Percentiles rank a stretch among this genome's conserved stretches.
Conservation (phyloP, 2,329 filamentous ascomycete genomes). For the Penicillium corylophilum region DNA sequence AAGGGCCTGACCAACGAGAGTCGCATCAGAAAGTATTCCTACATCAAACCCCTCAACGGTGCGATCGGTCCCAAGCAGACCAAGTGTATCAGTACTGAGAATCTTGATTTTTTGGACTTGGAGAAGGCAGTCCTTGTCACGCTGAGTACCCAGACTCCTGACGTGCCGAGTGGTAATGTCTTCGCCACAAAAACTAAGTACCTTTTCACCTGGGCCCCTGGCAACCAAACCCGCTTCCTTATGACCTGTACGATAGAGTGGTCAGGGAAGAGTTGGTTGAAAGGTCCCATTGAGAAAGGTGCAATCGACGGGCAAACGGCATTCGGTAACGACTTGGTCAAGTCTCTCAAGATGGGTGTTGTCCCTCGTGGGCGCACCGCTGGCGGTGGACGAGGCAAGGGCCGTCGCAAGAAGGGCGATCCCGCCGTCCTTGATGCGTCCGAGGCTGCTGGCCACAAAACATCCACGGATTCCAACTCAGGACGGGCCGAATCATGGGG, state of each 20-base stretch:
- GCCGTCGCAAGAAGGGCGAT: conserved; percentile 59
- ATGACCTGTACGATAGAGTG: conserved; percentile 92
- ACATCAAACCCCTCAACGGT: conserved; percentile 84
- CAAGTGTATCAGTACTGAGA: conserved; percentile 86
- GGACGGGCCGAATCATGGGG: conserved; percentile 65
- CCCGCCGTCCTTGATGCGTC: conserved; percentile 33
- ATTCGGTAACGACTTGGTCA: conserved; percentile 78
- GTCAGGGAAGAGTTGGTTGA: conserved; percentile 97
- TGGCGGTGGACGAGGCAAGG: conserved; percentile 56
- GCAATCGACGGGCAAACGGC: conserved; percentile 83
- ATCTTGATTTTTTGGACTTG: conserved; percentile 77
- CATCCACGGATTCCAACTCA: conserved; percentile 39
- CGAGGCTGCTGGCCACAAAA: conserved; percentile 45
- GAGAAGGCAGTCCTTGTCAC: conserved; percentile 84
- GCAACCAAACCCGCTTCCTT: conserved; percentile 78
- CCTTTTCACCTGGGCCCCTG: conserved; percentile 87
- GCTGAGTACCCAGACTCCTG: conserved; percentile 82
- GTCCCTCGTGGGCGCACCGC: conserved; percentile 61
- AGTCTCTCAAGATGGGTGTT: conserved; percentile 70
- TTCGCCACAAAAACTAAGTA: conserved; percentile 93
- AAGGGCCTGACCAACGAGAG: conserved; percentile 73
- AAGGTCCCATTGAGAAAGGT: conserved; percentile 93
- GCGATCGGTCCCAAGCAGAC: conserved; percentile 91
- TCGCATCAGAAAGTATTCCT: conserved; percentile 72
- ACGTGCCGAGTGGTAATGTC: conserved; percentile 90